phyloP scores from a whole-genome alignment of 371 early-diverging fungal genomes.

The Chytridiales sp. region DNA sequence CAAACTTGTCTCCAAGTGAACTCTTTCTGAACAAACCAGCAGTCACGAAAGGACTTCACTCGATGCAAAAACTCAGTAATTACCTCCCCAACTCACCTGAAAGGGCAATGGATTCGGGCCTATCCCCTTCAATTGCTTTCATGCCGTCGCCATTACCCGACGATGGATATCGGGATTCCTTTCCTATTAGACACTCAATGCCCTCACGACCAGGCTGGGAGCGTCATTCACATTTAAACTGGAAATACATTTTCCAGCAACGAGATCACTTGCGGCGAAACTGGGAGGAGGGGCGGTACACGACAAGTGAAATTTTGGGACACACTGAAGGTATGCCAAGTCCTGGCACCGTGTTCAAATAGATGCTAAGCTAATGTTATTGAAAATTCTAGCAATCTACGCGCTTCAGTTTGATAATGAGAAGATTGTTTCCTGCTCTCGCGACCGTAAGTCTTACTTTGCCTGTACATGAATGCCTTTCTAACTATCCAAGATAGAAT shows the following conservation, averaged over 20 bases:
- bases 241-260: slow-evolving; percentile 40
- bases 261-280: slow-evolving; percentile 33
- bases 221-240: slow-evolving; percentile 21
- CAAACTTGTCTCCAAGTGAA: too few relatives aligned
- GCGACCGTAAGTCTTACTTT: slow-evolving; percentile 46
- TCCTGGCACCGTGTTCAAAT: too few relatives aligned
- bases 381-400: slow-evolving; percentile 56
- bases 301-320: slow-evolving; percentile 26
- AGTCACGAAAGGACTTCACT: too few relatives aligned
- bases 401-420: slow-evolving; percentile 53
- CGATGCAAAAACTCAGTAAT: too few relatives aligned
- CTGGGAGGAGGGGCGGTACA: slow-evolving; percentile 28
- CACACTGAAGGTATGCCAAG: too few relatives aligned
- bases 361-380: too few relatives aligned
- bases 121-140: background rate
- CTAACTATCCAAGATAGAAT: slow-evolving; percentile 31
- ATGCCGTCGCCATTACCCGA: background rate
- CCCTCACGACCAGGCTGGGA: background rate
- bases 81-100: too few relatives aligned
- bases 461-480: background rate
- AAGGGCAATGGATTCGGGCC: background rate
- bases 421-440: slow-evolving; percentile 55
- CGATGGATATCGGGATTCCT: background rate
- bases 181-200: background rate
- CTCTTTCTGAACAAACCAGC: too few relatives aligned